A percentile compares a stretch with the other conserved stretches of the same genome.
Conservation (phyloP, 306 rosid species). For the Ammopiptanthus mongolicus region DNA sequence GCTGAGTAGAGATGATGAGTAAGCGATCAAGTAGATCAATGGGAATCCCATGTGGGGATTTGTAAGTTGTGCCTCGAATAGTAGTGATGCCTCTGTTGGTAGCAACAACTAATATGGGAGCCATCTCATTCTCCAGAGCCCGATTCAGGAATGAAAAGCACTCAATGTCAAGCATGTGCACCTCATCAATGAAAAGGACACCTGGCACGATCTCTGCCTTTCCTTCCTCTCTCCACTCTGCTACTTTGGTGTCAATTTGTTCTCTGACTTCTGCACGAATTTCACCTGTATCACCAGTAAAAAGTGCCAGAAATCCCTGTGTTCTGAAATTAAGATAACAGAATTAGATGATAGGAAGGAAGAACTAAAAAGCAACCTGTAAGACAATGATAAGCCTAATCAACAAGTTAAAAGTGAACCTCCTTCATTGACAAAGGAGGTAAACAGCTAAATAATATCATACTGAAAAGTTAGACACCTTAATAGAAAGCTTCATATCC, state of each 20-base stretch:
- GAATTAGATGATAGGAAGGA: slow-evolving; percentile 13
- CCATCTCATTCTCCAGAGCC: slow-evolving; percentile 94
- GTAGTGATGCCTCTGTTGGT: slow-evolving; percentile 95
- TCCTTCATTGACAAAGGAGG: neutral
- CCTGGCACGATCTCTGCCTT: slow-evolving; percentile 98
- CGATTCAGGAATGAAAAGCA: slow-evolving; percentile 94
- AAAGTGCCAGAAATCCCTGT: slow-evolving; percentile 93
- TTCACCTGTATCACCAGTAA: slow-evolving; percentile 98
- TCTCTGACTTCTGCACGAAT: slow-evolving; percentile 98
- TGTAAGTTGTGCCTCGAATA: slow-evolving; percentile 91
- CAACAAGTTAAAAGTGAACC: neutral
- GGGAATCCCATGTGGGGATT: slow-evolving; percentile 95
- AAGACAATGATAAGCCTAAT: neutral
- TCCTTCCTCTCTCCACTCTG: slow-evolving; percentile 99
- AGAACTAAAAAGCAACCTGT: neutral
- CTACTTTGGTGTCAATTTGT: slow-evolving; percentile 98
- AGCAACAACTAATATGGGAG: slow-evolving; percentile 93
- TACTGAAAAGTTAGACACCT: neutral
- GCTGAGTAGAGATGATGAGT: slow-evolving; percentile 86
- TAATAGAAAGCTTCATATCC: neutral
- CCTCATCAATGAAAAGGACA: slow-evolving; percentile 94
- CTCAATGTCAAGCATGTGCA: slow-evolving; percentile 96
- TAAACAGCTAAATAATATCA: neutral
- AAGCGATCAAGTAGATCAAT: slow-evolving; percentile 90
- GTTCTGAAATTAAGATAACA: slow-evolving; percentile 50